Evolutionary conservation across 495 filamentous ascomycete species (phyloP), one percentile per base, ranked within the genome.

Genomic region (Penicillium alfredii): DNA sequence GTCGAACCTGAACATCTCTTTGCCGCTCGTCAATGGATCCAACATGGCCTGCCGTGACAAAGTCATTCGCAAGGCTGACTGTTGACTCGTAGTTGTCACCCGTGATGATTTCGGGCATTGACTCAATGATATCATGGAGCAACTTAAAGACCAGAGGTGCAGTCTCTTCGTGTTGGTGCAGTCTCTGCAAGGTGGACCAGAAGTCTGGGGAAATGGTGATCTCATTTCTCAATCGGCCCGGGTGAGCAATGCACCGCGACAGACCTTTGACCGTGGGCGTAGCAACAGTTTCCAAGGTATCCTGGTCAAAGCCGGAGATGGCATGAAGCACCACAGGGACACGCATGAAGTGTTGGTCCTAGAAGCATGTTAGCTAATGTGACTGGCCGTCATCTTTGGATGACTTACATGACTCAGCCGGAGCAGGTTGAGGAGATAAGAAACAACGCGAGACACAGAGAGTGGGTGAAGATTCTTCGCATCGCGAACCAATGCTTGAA

Each of bases 161-260:
- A 1, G 82, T 78, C 26, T 86, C 81, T 9, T 73, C 53, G 29
- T 81, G 71, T 6, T 65, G 63, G 23, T 85, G 76, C 21, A 99
- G 68, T 7, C 77, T 78, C 42, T 85, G 77, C 22, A 99, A 66
- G 25, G 95, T 88, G 10, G 86, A 82, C 92, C 92, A 99, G 60
- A 99, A 96, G 48, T 99, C 93, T 1, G 92, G 92, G 16, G 90
- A 95, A 12, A 86, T 88, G 51, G 90, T 88, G 42, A 97, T 86
- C 61, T 96, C 90, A 44, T 82, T 94, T 38, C 86, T 77, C 13
- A 99, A 72, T 15, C 80, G 78, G 16, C 77, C 77, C 0, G 84
- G 76, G 38, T 84, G 76, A 30, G 80, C 77, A 39, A 90, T 79
- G 51, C 92, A 97, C 12, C 82, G 68, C 17, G 77, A 73, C 9